Conservation (phyloP, 2,329 filamentous ascomycete species). For the Ascochyta rabiei region DNA sequence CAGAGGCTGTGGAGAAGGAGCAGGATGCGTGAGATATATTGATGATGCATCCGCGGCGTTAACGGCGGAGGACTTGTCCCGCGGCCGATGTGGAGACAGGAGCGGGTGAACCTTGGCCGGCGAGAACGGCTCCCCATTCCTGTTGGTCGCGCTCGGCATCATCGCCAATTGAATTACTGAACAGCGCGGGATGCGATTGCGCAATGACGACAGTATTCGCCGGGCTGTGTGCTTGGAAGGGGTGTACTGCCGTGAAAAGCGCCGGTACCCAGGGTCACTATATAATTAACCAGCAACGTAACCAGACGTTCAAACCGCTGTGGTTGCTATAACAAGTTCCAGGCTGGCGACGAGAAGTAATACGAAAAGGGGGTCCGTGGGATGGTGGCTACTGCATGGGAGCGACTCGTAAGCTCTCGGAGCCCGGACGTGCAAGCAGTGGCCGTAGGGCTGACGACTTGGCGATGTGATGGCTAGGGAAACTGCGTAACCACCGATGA, state of each 20-base stretch:
- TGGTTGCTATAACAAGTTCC: conserved; percentile 25
- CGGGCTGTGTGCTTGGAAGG: conserved; percentile 10
- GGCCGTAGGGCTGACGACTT: conserved; percentile 11
- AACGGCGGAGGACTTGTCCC: conserved; percentile 40
- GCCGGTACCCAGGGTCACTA: not conserved
- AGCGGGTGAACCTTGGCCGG: conserved; percentile 44
- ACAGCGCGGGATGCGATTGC: conserved; percentile 19
- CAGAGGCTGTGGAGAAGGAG: conserved; percentile 32
- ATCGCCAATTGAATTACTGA: conserved; percentile 26
- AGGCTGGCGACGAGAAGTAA: conserved; percentile 26
- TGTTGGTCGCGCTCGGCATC: conserved; percentile 28
- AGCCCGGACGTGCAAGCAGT: conserved; percentile 17
- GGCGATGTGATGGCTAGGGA: conserved; percentile 21
- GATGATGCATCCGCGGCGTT: conserved; percentile 37
- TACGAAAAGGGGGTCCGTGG: conserved; percentile 20
- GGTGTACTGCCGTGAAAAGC: conserved; percentile 20
- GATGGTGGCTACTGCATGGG: conserved; percentile 42
- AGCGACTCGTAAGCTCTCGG: conserved; percentile 24
- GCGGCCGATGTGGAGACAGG: conserved; percentile 39
- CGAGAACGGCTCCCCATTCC: conserved; percentile 41
- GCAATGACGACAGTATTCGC: conserved; percentile 16
- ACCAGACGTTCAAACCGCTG: conserved; percentile 36
- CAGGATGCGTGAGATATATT: conserved; percentile 33
- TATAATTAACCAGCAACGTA: conserved; percentile 28
- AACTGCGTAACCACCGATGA: conserved; percentile 21